phyloP scores from a whole-genome alignment of 75 land plant genomes.

The Cupressus sempervirens region DNA sequence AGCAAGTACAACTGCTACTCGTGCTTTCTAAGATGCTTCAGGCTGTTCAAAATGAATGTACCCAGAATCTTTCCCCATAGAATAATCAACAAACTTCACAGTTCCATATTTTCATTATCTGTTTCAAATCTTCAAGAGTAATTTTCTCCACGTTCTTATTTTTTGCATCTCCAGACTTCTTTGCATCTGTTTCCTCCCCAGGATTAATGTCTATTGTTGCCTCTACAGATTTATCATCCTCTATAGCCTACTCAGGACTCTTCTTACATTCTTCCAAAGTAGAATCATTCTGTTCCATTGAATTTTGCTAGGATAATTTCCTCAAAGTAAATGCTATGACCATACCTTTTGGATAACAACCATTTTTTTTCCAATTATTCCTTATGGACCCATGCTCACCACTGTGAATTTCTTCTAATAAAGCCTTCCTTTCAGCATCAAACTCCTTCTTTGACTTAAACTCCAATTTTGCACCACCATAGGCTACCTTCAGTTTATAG shows the following conservation, averaged over 20 bases:
- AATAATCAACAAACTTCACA: slow-evolving; percentile 78
- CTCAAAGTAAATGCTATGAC: slow-evolving; percentile 69
- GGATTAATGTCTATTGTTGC: not conserved
- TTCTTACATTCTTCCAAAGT: slow-evolving; percentile 3
- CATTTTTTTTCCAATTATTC: not conserved
- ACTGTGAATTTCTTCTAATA: slow-evolving; percentile 21
- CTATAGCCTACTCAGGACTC: slow-evolving; percentile 13
- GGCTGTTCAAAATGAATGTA: slow-evolving; percentile 79
- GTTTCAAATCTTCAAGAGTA: slow-evolving; percentile 75
- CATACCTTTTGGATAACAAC: slow-evolving; percentile 60
- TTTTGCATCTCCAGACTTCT: slow-evolving; percentile 13
- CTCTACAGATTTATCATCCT: slow-evolving; percentile 20
- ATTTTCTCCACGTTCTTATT: slow-evolving; percentile 34
- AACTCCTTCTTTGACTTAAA: slow-evolving; percentile 72
- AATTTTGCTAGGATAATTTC: slow-evolving; percentile 7
- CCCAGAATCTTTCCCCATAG: slow-evolving; percentile 69
- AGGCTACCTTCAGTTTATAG: slow-evolving; percentile 51
- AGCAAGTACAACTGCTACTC: slow-evolving; percentile 69
- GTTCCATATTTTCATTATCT: slow-evolving; percentile 60
- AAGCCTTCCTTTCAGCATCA: slow-evolving; percentile 49
- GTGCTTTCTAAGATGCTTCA: slow-evolving; percentile 74
- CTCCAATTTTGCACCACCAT: slow-evolving; percentile 70
- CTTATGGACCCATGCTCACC: not conserved
- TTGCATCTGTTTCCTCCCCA: slow-evolving; percentile 7
- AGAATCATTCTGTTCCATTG: slow-evolving; percentile 25